Conservation (phyloP, 768 basidiomycete genomes). For the Pisolithus marmoratus region DNA sequence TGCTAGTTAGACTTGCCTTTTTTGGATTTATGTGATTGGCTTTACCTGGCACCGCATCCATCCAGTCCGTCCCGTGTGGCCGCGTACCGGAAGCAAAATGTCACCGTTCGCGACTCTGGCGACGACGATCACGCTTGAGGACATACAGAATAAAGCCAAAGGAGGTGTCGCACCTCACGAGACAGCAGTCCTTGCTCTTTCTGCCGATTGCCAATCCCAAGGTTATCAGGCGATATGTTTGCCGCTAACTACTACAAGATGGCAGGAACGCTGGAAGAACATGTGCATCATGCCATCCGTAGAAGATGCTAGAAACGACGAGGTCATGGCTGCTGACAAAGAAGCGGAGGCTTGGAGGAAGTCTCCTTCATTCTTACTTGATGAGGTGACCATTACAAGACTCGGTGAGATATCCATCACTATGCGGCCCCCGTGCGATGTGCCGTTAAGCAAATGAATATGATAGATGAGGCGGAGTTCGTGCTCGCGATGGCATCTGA, state of each 20-base stretch:
- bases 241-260: constrained; percentile 84
- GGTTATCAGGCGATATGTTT: constrained; percentile 75
- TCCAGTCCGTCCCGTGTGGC: constrained; percentile 4
- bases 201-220: constrained; percentile 48
- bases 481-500: constrained; percentile 79
- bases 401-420: constrained; percentile 44
- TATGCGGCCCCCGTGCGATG: constrained; percentile 9
- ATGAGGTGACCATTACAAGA: constrained; percentile 86
- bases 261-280: constrained; percentile 82
- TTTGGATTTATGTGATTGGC: constrained; percentile 4
- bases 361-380: constrained; percentile 68
- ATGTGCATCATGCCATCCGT: constrained; percentile 73
- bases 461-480: constrained; percentile 66
- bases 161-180: constrained; percentile 21
- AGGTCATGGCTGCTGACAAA: constrained; percentile 43
- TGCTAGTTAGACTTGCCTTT: constrained; percentile 13
- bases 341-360: constrained; percentile 85
- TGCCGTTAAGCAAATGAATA: constrained; percentile 11
- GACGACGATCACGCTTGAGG: constrained; percentile 26
- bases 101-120: constrained; percentile 25
- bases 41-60: constrained; percentile 7
- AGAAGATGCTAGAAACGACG: constrained; percentile 30
- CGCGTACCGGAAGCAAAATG: constrained; percentile 15
- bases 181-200: constrained; percentile 47
- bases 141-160: constrained; percentile 31